A percentile compares a stretch with the other conserved stretches of the same genome.
Evolutionary conservation across 2,329 filamentous ascomycete species (phyloP).

Genomic region (Penicillium nordicum): DNA sequence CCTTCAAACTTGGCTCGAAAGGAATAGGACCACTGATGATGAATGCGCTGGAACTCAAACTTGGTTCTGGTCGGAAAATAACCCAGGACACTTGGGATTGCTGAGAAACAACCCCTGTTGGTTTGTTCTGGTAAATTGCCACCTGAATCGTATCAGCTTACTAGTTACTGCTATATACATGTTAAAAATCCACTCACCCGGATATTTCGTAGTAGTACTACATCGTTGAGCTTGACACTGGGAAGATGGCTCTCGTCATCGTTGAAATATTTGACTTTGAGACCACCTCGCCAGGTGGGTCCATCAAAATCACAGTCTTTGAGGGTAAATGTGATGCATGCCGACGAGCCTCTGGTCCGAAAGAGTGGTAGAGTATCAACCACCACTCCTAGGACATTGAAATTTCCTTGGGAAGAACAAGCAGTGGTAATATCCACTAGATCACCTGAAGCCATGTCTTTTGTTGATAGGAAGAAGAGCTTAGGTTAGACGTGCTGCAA

Average conservation of each 20-base stretch:
- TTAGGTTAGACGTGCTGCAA: neutral
- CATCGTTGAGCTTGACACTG: slow-evolving; percentile 53
- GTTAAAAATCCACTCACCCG: slow-evolving; percentile 45
- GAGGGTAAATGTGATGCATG: slow-evolving; percentile 59
- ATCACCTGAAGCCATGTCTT: slow-evolving; percentile 23
- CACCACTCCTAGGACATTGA: slow-evolving; percentile 68
- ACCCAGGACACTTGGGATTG: slow-evolving; percentile 31
- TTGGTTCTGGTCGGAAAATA: slow-evolving; percentile 31
- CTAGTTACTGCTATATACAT: neutral
- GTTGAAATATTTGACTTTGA: slow-evolving; percentile 61
- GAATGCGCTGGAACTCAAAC: slow-evolving; percentile 17
- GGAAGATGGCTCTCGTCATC: slow-evolving; percentile 44
- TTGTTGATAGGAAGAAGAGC: slow-evolving; percentile 1
- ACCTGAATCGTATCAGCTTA: slow-evolving; percentile 17
- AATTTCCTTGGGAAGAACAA: slow-evolving; percentile 33
- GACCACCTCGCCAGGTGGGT: slow-evolving; percentile 36
- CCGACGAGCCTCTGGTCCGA: slow-evolving; percentile 54
- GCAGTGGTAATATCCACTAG: slow-evolving; percentile 50
- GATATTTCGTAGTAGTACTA: slow-evolving; percentile 60
- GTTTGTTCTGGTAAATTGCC: slow-evolving; percentile 16
- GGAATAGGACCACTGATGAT: slow-evolving; percentile 29
- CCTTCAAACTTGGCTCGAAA: slow-evolving; percentile 26
- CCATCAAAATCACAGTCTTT: slow-evolving; percentile 54
- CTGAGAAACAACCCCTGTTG: slow-evolving; percentile 29
- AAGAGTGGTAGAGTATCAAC: slow-evolving; percentile 59